Evolutionary conservation across 2,329 filamentous ascomycete genomes (phyloP), one percentile per base, ranked within the genome.

Genomic region (Zalaria sp.): DNA sequence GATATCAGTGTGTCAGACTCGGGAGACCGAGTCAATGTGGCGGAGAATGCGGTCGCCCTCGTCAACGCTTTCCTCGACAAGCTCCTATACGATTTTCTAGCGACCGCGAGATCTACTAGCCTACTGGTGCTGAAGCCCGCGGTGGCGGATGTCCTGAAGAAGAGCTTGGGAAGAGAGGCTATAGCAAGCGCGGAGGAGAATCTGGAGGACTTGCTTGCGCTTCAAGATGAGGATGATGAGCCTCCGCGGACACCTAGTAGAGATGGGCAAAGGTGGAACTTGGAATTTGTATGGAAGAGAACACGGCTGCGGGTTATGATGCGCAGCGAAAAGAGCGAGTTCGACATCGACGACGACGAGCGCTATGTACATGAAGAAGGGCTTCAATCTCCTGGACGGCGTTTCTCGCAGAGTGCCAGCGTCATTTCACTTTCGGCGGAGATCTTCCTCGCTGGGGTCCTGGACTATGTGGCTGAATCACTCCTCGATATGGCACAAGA

Each of bases 291-390:
- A 11, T 98, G 91, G 88, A 95, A 93, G 66, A 76, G 91, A 50
- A 91, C 88, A 0, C 78, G 91, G 42, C 66, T 98, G 53, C 78
- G 91, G 46, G 94, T 91, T 60, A 98, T 98, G 91, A 89, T 98
- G 25, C 96, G 96, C 59, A 96, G 88, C 5, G 88, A 91, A 5
- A 69, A 98, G 5, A 91, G 91, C 36, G 89, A 98, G 56, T 79
- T 98, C 73, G 93, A 98, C 60, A 91, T 98, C 63, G 88, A 96
- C 51, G 91, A 98, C 50, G 91, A 96, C 60, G 89, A 95, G 56
- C 77, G 79, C 39, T 85, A 85, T 55, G 83, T 93, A 57, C 79
- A 87, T 49, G 78, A 86, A 53, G 86, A 91, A 43, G 75, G 83
- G 34, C 64, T 67, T 35, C 74, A 77, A 32, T 66, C 71, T 38